Evolutionary conservation across 345 rosid genomes (phyloP).

Genomic region (Eucalyptus erythrocorys): DNA sequence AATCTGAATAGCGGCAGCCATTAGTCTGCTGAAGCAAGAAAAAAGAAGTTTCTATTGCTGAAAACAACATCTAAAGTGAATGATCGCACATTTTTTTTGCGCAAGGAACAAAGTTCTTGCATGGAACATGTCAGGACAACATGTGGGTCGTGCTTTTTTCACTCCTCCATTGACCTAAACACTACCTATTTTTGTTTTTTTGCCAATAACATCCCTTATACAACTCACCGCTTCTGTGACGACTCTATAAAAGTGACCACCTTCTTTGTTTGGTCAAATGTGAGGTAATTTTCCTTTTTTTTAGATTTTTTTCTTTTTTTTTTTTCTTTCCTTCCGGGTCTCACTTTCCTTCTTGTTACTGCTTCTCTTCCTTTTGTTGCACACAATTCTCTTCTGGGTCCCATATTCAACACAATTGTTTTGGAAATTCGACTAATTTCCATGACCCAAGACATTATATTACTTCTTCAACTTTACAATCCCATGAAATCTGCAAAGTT

Average conservation of each 20-base stretch:
- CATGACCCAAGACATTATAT: not conserved
- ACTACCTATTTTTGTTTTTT: not conserved
- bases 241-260: not conserved
- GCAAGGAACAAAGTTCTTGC: not conserved
- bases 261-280: not conserved
- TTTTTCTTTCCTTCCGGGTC: not conserved
- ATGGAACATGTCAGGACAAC: not conserved
- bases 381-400: not conserved
- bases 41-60: no score
- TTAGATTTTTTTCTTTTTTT: no score
- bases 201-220: no score
- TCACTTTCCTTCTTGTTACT: not conserved
- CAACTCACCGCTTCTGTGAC: accelerated
- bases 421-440: not conserved
- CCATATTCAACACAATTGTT: not conserved
- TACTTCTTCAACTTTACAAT: not conserved
- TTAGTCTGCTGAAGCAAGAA: no score
- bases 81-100: not conserved
- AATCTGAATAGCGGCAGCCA: no score
- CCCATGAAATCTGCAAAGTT: not conserved
- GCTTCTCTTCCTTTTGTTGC: not conserved
- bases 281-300: not conserved
- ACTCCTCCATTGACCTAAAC: not conserved
- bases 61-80: not conserved
- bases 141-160: not conserved